Evolutionary conservation across 257 asterid genomes (phyloP).

Genomic region (Fraxinus americana): DNA sequence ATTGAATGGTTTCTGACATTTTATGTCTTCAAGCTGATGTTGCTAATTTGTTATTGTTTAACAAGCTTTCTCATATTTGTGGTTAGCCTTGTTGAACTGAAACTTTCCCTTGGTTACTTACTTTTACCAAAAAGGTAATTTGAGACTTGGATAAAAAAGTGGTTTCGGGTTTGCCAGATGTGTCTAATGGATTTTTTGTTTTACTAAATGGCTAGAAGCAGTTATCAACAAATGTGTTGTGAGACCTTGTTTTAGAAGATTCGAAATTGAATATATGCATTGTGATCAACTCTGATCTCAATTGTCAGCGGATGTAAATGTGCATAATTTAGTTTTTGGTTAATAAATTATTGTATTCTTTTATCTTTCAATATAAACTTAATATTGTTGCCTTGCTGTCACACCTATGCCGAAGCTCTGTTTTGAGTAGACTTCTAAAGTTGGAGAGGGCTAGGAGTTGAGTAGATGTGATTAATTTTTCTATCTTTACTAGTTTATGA

Average conservation of each 20-base stretch:
- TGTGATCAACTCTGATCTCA: not conserved
- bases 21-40: not conserved
- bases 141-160: constrained; percentile 8
- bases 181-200: not conserved
- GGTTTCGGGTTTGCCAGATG: constrained; percentile 4
- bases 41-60: not conserved
- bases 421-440: not conserved
- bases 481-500: not conserved
- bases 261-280: too few relatives aligned
- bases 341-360: not conserved
- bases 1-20: not conserved
- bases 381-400: not conserved
- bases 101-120: not conserved
- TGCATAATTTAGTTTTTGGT: not conserved
- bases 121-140: not conserved
- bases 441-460: not conserved
- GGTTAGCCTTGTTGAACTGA: constrained; percentile 13
- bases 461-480: not conserved
- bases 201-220: constrained; percentile 6
- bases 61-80: not conserved
- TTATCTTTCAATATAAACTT: not conserved
- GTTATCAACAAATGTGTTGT: not conserved
- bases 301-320: not conserved
- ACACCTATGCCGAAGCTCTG: not conserved
- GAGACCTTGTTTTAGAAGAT: not conserved